These are phyloP conservation scores for Diaporthe eres DNA, from an alignment of 2,329 filamentous ascomycete species.

Conservation along the genomic window DNA sequence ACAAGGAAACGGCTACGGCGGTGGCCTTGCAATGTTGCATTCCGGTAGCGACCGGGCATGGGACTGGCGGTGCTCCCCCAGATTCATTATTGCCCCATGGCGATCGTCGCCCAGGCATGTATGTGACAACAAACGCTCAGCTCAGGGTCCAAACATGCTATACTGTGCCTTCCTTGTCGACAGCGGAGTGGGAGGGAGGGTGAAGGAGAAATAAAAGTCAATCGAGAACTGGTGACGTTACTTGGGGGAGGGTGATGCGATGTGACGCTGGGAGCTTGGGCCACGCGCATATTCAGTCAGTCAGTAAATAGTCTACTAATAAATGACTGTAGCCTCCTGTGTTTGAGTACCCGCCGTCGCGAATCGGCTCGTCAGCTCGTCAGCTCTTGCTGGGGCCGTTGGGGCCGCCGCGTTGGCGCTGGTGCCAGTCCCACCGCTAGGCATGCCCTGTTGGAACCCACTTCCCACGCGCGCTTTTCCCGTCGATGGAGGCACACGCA, in stretches of 20 bases:
- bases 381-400: slow-evolving; percentile 18
- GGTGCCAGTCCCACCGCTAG: neutral
- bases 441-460: slow-evolving; percentile 21
- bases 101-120: neutral
- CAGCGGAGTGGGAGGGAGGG: neutral
- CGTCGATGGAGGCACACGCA: neutral
- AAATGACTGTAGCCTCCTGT: neutral
- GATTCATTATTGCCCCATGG: neutral
- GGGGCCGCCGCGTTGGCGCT: slow-evolving; percentile 7
- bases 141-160: neutral
- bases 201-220: neutral
- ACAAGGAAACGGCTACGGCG: neutral
- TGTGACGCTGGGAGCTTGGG: slow-evolving; percentile 33
- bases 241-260: slow-evolving; percentile 2
- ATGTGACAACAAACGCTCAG: neutral
- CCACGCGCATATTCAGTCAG: neutral
- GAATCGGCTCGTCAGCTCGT: slow-evolving; percentile 23
- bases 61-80: neutral
- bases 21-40: slow-evolving; percentile 20
- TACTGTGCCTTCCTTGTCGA: neutral
- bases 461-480: slow-evolving; percentile 21
- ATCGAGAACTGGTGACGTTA: slow-evolving; percentile 12
- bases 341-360: slow-evolving; percentile 21
- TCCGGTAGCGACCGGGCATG: neutral
- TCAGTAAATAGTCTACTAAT: neutral